Base-by-base conservation (phyloP, 2,329 filamentous ascomycete genomes). In the Hymenoscyphus salicellus region DNA sequence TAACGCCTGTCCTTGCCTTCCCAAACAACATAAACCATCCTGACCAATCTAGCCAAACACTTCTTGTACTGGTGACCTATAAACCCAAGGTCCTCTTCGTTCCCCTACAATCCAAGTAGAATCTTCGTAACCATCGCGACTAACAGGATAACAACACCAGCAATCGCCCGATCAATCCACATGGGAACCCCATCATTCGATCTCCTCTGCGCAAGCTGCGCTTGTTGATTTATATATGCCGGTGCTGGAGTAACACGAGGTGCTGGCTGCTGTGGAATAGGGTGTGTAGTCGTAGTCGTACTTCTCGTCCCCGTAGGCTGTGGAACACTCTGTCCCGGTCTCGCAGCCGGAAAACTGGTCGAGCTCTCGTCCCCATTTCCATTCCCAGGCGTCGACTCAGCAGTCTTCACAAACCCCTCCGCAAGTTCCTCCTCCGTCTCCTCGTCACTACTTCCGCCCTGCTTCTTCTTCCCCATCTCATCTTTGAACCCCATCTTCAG, bases 121-220 rank as follows among this genome's bases (percentile, higher is more conserved):
- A 86, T 79, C 72, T 85, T 88, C 63, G 86, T 66, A 26, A 97
- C 79, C 80, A 96, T 85, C 26, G 91, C 85, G 3, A 88, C 79
- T 23, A 97, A 79, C 30, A 90, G 81, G 16, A 91, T 82, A 0
- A 91, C 80, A 20, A 97, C 78, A 6, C 86, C 89, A 26, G 89
- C 86, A 69, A 97, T 97, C 43, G 89, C 84, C 68, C 91, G 86
- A 76, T 97, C 93, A 20, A 97, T 82, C 90, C 92, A 96, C 14
- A 87, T 78, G 1, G 88, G 85, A 17, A 91, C 84, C 1, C 80
- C 84, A 52, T 52, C 46, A 61, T 81, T 75, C 64, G 75, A 72
- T 70, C 77, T 43, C 7, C 58, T 28, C 64, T 65, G 74, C 69
- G 43, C 70, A 30, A 61, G 58, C 38, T 58, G 58, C 17, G 49